Base-by-base conservation (phyloP, 129 eudicot species). In the Smallanthus sonchifolius region DNA sequence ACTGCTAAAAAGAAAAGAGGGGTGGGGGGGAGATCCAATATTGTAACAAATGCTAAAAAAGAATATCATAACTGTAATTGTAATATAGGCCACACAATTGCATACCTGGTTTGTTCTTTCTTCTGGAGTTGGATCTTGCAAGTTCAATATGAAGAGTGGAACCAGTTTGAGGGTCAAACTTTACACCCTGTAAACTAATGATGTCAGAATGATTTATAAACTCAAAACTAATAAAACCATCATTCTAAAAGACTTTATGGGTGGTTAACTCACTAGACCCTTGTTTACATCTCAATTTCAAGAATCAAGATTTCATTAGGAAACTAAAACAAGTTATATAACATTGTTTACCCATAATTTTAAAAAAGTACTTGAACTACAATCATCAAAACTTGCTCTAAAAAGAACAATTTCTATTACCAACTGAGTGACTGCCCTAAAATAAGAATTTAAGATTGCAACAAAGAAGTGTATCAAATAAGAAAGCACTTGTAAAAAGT, bases 121-220 rank as follows among this genome's bases (percentile, higher is more conserved):
- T 73, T 82, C 92, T 91, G 36, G 98, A 93, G 80, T 93, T 93
- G 55, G 96, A 86, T 84, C 98, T 88, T 72, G 98, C 98, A 63
- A 90, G 84, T 71, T 93, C 98, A 38, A 93, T 88, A 77, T 90
- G 98, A 76, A 93, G 80, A 70, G 87, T 79, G 11, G 92, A 88
- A 35, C 97, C 96, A 81, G 95, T 84, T 76, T 90, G 95, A 71
- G 98, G 98, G 76, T 93, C 98, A 73, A 90, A 93, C 84, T 86
- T 93, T 15, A 84, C 91, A 81, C 97, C 98, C 97, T 93, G 92
- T 60, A 77, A 75, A 71, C 57, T 28, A 57, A 19, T 6, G 56
- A 32, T 19, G 49, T 28, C 40, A 24, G 48, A 63, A 49, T 63
- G 66, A 45, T 54, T 16, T 52, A 48, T 35, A 49, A 48, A 63